Base-by-base conservation (phyloP, 495 filamentous ascomycete genomes). In the Talaromyces trachyspermus region DNA sequence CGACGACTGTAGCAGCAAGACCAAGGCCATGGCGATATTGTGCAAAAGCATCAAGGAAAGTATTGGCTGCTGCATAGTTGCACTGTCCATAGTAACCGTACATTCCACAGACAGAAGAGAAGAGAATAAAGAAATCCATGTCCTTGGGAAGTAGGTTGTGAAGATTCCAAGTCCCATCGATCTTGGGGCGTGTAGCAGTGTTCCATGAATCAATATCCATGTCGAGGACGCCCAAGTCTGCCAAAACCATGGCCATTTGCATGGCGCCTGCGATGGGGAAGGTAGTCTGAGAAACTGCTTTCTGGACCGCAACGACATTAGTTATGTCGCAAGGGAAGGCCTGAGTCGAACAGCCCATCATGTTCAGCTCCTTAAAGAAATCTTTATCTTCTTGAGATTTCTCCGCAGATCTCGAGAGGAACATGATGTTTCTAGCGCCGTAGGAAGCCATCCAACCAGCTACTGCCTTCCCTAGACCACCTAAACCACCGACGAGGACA, bases 261-360 rank as follows among this genome's bases (percentile, higher is more conserved):
- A 84, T 76, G 22, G 76, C 67, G 17, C 81, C 81, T 7, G 67
- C 42, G 84, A 64, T 9, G 71, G 69, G 4, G 76, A 74, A 59
- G 76, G 57, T 55, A 9, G 26, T 47, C 5, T 47, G 22, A 35
- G 57, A 62, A 0, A 39, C 18, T 18, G 22, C 30, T 20, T 12
- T 11, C 4, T 44, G 18, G 11, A 54, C 18, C 49, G 33, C 9
- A 11, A 9, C 18, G 23, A 17, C 14, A 33, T 69, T 61, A 29
- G 61, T 55, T 14, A 72, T 58, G 51, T 80, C 66, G 45, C 73
- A 71, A 30, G 49, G 38, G 24, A 57, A 56, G 25, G 61, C 55
- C n/a, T 50, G 12, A 2, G 69, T 44, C 10, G 52, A 54, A 49
- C 59, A 60, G n/a, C 61, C 59, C 25, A 14, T 12, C 12, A 10